Evolutionary conservation across 129 eudicot genomes (phyloP).

Genomic region (Helichrysum umbraculigerum): DNA sequence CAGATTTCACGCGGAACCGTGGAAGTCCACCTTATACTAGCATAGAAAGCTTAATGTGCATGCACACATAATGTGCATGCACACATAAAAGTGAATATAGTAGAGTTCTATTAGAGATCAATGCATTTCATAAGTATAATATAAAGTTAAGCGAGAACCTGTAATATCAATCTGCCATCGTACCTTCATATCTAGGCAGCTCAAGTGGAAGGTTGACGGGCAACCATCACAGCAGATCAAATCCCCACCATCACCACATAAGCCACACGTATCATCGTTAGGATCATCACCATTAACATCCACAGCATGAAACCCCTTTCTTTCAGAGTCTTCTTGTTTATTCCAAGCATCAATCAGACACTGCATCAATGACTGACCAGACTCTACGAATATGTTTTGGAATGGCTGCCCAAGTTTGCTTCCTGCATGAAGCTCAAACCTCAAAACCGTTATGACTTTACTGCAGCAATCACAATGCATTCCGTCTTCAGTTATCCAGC

Average conservation of each 20-base stretch:
- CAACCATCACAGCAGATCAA: constrained; percentile 96
- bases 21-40: background rate
- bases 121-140: background rate
- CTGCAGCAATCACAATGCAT: constrained; percentile 92
- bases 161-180: background rate
- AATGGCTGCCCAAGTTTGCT: constrained; percentile 83
- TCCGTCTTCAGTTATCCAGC: constrained; percentile 92
- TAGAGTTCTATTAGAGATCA: background rate
- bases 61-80: background rate
- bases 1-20: background rate
- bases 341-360: constrained; percentile 92
- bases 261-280: constrained; percentile 86
- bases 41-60: background rate
- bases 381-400: constrained; percentile 54
- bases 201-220: constrained; percentile 92
- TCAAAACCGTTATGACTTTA: constrained; percentile 63
- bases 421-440: constrained; percentile 95
- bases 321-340: constrained; percentile 59
- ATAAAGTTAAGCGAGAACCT: background rate
- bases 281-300: constrained; percentile 84
- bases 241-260: constrained; percentile 95
- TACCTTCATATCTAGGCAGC: constrained; percentile 83
- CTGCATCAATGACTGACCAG: constrained; percentile 67
- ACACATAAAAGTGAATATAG: background rate
- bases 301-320: constrained; percentile 54